phyloP scores from a whole-genome alignment of 192 early-diverging fungal genomes.

The Rhizophlyctis rosea region DNA sequence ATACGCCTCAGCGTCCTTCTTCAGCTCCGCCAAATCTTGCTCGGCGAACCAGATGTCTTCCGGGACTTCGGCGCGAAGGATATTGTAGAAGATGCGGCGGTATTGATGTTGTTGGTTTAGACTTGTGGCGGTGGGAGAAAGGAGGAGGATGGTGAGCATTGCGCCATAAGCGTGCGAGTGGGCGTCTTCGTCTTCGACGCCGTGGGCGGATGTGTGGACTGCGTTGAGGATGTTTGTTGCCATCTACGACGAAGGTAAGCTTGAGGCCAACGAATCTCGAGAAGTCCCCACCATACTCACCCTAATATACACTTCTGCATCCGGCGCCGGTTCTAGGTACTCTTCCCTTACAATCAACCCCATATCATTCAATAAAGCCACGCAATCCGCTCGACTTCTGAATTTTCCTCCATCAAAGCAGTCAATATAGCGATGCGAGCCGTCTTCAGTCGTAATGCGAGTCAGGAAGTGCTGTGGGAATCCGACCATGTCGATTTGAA shows the following conservation, averaged over 20 bases:
- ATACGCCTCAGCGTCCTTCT: neutral
- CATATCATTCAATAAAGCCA: neutral
- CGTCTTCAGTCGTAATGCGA: slow-evolving; percentile 8
- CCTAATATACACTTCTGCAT: neutral
- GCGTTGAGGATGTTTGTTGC: slow-evolving; percentile 16
- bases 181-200: neutral
- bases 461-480: slow-evolving; percentile 21
- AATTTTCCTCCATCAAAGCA: slow-evolving; percentile 13
- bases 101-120: no score
- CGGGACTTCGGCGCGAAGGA: slow-evolving; percentile 7
- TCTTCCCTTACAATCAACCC: neutral
- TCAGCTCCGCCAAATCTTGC: neutral
- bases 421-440: slow-evolving; percentile 11
- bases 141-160: slow-evolving; percentile 5
- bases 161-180: slow-evolving; percentile 17
- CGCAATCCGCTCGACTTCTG: slow-evolving; percentile 4
- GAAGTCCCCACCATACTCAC: slow-evolving; percentile 7
- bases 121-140: neutral
- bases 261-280: neutral
- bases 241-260: slow-evolving; percentile 10
- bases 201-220: slow-evolving; percentile 10
- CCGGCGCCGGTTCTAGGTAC: neutral
- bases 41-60: slow-evolving; percentile 27
- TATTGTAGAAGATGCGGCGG: slow-evolving; percentile 16
- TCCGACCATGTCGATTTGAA: slow-evolving; percentile 16